Base-by-base conservation (phyloP, 768 basidiomycete species). In the Leccinum fibrillosum region DNA sequence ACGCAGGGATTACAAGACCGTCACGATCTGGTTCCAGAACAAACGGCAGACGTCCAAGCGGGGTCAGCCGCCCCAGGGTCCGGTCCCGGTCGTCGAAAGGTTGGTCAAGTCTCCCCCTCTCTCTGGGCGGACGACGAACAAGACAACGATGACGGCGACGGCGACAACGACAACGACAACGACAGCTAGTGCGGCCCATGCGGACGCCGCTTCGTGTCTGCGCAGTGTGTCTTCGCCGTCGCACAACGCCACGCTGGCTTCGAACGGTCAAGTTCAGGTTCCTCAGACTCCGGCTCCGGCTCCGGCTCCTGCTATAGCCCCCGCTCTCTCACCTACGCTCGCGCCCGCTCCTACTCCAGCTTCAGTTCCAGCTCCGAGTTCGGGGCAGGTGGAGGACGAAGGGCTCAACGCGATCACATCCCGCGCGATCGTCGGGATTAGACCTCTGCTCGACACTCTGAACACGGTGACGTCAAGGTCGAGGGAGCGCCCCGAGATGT, bases 1-100 rank as follows among this genome's bases (percentile, higher is more conserved):
- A 17, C 19, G 17, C 48, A 80, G 79, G 69, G 75, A 78, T 37
- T 66, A 77, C 66, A 80, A 79, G 69, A 74, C 78, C 11, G 62
- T 80, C 59, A 80, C 87, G n/a, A 86, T 90, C 42, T 91, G 89
- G 89, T 90, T 90, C 69, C 89, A 91, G 73, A 91, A 91, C 70
- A 89, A 85, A 72, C 85, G 89, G 15, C 87, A 90, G 65, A 85
- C 72, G 35, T 56, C 74, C 50, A 79, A 78, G 57, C 68, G 70
- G 25, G 52, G 58, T 52, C 69, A 61, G 54, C 55, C 11, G 42
- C 42, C 42, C 39, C 39, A 5, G n/a, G n/a, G n/a, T 19, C 39
- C 42, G 17, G 49, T 28, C 17, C 9, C 42, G 13, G 49, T 28
- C 17, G 25, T 50, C 42, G 58, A 61, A 5, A 42, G 7, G 42